phyloP scores from a whole-genome alignment of 2,329 filamentous ascomycete genomes.

The Trichoderma gracile region DNA sequence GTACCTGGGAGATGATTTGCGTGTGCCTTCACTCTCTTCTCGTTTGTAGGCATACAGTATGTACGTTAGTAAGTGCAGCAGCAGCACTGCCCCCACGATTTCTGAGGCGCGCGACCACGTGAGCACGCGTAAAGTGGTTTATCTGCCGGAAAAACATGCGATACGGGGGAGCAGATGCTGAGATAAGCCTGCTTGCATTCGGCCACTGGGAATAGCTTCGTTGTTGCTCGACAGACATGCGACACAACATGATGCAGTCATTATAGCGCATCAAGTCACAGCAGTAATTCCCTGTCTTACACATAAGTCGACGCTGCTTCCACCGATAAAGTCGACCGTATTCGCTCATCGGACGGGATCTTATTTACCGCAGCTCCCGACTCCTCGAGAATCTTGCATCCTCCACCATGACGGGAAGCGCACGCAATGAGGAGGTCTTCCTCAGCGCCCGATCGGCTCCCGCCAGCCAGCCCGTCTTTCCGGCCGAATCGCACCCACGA shows the following conservation, averaged over 20 bases:
- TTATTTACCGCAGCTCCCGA: background rate
- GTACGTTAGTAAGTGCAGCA: background rate
- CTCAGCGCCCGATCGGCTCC: slow-evolving; percentile 3
- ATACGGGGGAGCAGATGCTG: slow-evolving; percentile 12
- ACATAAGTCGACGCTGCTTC: background rate
- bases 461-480: slow-evolving; percentile 29
- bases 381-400: background rate
- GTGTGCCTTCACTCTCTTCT: too few species aligned
- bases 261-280: background rate
- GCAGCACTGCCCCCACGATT: background rate
- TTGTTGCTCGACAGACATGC: background rate
- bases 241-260: background rate
- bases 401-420: slow-evolving; percentile 16
- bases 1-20: too few species aligned
- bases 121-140: slow-evolving; percentile 32
- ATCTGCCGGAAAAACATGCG: slow-evolving; percentile 16
- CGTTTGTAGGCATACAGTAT: too few species aligned
- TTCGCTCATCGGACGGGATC: too few species aligned
- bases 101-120: slow-evolving; percentile 35
- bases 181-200: background rate
- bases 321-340: too few species aligned
- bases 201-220: background rate
- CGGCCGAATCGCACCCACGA: slow-evolving; percentile 43
- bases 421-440: background rate
- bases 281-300: background rate